Evolutionary conservation across 2,329 filamentous ascomycete species (phyloP), one percentile per base, ranked within the genome.

Genomic region (Ophiostoma sp.): DNA sequence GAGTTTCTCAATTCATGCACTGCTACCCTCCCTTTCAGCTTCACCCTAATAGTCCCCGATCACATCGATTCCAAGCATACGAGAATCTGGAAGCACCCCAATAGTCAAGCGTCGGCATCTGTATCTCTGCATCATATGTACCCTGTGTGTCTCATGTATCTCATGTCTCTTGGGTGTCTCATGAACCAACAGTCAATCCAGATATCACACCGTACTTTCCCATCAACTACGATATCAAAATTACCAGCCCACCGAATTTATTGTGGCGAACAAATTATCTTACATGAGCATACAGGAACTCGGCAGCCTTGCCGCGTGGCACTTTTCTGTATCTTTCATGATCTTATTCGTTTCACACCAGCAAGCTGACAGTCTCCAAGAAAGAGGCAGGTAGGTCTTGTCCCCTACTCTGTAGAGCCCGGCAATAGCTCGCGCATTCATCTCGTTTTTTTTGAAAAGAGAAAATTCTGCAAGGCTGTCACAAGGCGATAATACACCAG

Each of bases 1-100:
- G 49, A 38, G 18, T 36, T 11, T 27, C 44, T 36, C 66, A 58
- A 65, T 68, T 64, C 62, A 68, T 68, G 66, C 66, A 68, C 62
- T 68, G 49, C 66, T 65, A 68, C 66, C 66, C 66, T 58, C 66
- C 66, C 2, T 55, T 63, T 18, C n/a, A 63, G 55, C 27, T 38
- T 27, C 18, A 11, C 8, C 7, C 49, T 55, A 7, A 4, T 2
- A 27, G 27, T 27, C 49, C 55, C 55, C 55, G 52, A 12, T 60
- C 55, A 60, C 27, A 38, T 60, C 55, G 4, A 58, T 52, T 27
- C n/a, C 27, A 27, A 27, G 49, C n/a, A 52, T 52, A 1, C 47
- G 47, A 18, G 5, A 3, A 47, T 47, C 45, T 47, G 7, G 27
- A 27, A 27, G 27, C 27, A 27, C 27, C n/a, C 7, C 49, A 8